Conservation (phyloP, 345 rosid genomes). For the Aethionema arabicum region DNA sequence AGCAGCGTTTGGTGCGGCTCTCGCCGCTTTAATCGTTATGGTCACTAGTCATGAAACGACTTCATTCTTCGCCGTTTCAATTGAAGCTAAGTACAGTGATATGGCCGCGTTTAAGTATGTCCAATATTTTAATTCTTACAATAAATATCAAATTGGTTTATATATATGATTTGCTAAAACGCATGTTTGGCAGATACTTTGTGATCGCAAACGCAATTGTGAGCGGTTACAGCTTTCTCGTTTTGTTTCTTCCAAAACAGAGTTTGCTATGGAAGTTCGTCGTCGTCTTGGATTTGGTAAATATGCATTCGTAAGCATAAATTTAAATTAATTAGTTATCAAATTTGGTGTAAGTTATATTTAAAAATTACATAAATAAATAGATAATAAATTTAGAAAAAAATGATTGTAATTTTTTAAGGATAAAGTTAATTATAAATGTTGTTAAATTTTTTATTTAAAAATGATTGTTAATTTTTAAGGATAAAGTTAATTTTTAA, state of each 20-base stretch:
- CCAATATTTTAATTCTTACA: neutral
- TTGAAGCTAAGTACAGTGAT: conserved; percentile 65
- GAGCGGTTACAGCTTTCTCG: conserved; percentile 59
- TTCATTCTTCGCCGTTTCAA: conserved; percentile 41
- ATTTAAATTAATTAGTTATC: too few species aligned
- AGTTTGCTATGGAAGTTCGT: conserved; percentile 65
- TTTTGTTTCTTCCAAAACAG: conserved; percentile 57
- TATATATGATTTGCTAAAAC: neutral
- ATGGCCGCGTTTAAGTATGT: conserved; percentile 69
- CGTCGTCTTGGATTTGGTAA: conserved; percentile 63
- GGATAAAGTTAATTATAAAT: too few species aligned
- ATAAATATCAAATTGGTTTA: neutral
- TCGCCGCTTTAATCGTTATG: conserved; percentile 69
- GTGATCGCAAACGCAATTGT: conserved; percentile 64
- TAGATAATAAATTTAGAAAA: too few species aligned
- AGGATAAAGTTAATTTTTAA: too few species aligned
- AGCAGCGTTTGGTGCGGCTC: conserved; percentile 56
- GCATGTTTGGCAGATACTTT: conserved; percentile 54
- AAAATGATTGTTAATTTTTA: too few species aligned
- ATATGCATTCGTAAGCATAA: neutral
- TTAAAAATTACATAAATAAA: too few species aligned
- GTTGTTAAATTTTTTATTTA: too few species aligned
- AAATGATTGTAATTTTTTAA: too few species aligned
- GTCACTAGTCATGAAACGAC: conserved; percentile 61
- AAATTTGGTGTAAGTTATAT: too few species aligned